Evolutionary conservation across 2,329 filamentous ascomycete genomes (phyloP).

Genomic region (Stachybotrys echinatus): DNA sequence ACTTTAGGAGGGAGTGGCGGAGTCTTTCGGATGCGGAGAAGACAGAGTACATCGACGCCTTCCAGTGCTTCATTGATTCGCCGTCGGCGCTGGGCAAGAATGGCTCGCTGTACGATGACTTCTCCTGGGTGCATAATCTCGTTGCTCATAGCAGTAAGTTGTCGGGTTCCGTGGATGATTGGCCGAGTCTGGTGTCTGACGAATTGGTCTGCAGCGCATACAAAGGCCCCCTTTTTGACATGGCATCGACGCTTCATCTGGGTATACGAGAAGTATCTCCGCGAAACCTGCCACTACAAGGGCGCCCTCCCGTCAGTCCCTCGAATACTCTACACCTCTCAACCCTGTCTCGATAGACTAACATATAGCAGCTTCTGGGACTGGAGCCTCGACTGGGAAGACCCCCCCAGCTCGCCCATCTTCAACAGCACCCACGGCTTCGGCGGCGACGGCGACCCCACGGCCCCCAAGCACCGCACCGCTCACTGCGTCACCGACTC

Average conservation of each 20-base stretch:
- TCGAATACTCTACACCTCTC: background rate
- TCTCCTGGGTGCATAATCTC: constrained; percentile 10
- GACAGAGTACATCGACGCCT: constrained; percentile 7
- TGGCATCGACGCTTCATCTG: constrained; percentile 11
- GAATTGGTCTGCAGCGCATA: constrained; percentile 2
- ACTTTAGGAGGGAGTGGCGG: constrained; percentile 7
- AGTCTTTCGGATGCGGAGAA: constrained; percentile 7
- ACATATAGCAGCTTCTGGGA: constrained; percentile 1
- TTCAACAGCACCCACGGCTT: constrained; percentile 8
- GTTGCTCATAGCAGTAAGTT: constrained; percentile 10
- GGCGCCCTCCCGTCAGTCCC: constrained; percentile 7
- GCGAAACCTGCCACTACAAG: constrained; percentile 6
- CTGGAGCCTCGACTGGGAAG: constrained; percentile 12
- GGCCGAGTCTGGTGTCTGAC: background rate
- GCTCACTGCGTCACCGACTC: constrained; percentile 7
- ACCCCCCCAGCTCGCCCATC: constrained; percentile 9
- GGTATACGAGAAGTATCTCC: constrained; percentile 8
- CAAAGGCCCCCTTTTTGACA: constrained; percentile 8
- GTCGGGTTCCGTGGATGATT: background rate
- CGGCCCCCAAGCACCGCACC: constrained; percentile 2
- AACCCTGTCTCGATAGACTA: no score
- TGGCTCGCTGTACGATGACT: constrained; percentile 9
- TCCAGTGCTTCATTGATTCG: constrained; percentile 9
- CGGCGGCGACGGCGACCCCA: constrained; percentile 8
- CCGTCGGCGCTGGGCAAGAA: constrained; percentile 8